Conservation (phyloP, 2,329 filamentous ascomycete species). For the Amauroascus niger region DNA sequence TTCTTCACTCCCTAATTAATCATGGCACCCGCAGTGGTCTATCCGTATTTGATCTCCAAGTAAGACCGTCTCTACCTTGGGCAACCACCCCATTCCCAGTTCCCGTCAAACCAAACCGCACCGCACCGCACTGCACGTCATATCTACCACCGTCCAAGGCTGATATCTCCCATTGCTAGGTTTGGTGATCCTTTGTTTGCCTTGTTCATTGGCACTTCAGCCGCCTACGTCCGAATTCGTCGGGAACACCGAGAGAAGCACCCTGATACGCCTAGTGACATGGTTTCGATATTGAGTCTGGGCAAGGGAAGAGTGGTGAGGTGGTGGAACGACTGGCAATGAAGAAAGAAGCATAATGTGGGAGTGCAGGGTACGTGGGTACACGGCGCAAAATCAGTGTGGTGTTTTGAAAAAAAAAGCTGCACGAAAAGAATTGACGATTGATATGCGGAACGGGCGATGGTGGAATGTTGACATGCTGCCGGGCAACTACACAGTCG, state of each 20-base stretch:
- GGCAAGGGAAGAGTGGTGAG: slow-evolving; percentile 27
- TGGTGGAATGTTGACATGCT: not conserved
- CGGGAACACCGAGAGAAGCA: slow-evolving; percentile 45
- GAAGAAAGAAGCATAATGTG: not conserved
- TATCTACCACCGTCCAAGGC: not conserved
- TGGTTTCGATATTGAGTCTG: slow-evolving; percentile 23
- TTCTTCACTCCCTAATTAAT: not conserved
- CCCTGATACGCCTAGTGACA: slow-evolving; percentile 29
- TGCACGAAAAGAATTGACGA: not conserved
- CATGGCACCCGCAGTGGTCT: slow-evolving; percentile 6
- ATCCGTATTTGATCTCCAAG: slow-evolving; percentile 12
- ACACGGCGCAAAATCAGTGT: too few relatives aligned
- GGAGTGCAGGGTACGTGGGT: too few relatives aligned
- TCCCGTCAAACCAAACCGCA: too few relatives aligned
- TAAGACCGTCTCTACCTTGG: not conserved
- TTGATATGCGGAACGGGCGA: not conserved
- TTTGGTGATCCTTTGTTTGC: slow-evolving; percentile 48
- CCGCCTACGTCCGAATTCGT: slow-evolving; percentile 45
- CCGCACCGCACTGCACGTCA: too few relatives aligned
- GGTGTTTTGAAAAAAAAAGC: too few relatives aligned
- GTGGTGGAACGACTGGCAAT: slow-evolving; percentile 34
- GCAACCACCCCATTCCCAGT: too few relatives aligned
- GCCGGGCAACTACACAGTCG: not conserved
- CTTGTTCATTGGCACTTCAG: slow-evolving; percentile 43
- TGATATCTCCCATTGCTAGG: slow-evolving; percentile 28